Conservation (phyloP, 108 stramenopile species). For the Chaetoceros muelleri region DNA sequence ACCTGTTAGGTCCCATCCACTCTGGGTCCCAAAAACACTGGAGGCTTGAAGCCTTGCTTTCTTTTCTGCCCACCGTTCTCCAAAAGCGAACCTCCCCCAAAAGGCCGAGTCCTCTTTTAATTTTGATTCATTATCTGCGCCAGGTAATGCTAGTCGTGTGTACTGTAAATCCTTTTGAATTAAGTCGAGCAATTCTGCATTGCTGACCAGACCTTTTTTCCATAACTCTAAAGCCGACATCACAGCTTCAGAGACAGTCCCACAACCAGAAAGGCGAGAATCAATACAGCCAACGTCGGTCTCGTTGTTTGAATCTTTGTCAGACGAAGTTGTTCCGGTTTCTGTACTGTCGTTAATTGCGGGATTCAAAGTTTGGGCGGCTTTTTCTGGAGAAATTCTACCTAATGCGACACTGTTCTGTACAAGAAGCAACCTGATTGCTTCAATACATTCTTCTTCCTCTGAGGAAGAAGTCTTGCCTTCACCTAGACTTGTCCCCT, state of each 20-base stretch:
- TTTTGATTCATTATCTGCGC: conserved; percentile 43
- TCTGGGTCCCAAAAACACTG: conserved; percentile 54
- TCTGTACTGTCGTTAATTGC: neutral
- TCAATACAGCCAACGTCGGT: conserved; percentile 83
- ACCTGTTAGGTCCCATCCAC: conserved; percentile 85
- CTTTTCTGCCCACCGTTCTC: conserved; percentile 93
- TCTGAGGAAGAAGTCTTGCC: conserved; percentile 24
- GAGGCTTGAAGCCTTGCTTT: conserved; percentile 72
- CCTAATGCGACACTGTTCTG: conserved; percentile 71
- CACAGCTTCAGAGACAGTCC: conserved; percentile 64
- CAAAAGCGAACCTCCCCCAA: conserved; percentile 88
- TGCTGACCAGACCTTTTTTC: conserved; percentile 70
- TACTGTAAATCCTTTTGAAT: conserved; percentile 80
- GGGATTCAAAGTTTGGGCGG: conserved; percentile 25
- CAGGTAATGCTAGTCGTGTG: conserved; percentile 30
- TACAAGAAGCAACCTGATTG: conserved; percentile 68
- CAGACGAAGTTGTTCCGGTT: neutral
- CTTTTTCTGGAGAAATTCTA: conserved; percentile 43
- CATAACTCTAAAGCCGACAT: conserved; percentile 71
- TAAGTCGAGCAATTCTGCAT: conserved; percentile 74
- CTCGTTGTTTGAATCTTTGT: conserved; percentile 7
- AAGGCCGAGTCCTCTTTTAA: conserved; percentile 79
- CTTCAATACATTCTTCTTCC: conserved; percentile 77
- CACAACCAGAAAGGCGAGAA: conserved; percentile 67
- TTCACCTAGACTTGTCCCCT: conserved; percentile 4